Base-by-base conservation (phyloP, 2,329 filamentous ascomycete species). In the Aspergillus quadrilineatus region DNA sequence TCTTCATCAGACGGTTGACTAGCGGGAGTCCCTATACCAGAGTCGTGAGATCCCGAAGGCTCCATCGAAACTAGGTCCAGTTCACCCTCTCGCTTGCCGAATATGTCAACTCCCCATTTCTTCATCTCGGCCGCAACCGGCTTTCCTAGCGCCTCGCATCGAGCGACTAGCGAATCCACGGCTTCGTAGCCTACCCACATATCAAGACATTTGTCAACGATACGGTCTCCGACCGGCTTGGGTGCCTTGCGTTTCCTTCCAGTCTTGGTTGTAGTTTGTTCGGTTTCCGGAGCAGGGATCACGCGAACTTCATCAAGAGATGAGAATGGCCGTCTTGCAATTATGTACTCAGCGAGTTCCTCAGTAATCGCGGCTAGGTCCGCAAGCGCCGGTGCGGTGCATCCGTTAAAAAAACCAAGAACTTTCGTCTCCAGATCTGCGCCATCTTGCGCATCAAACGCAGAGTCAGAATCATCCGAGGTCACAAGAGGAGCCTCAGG, bases 141-240 rank as follows among this genome's bases (percentile, higher is more conserved):
- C 58, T 86, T 85, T 1, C 89, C 90, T 41, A 93, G 80, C 2
- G 77, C 75, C 68, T 93, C 88, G 67, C 92, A 96, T 61, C 87
- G 81, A 17, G 83, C 79, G 14, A 96, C 90, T 7, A 97, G 82
- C 43, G 87, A 82, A 72, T 96, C 92, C 51, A 97, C 90, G 17
- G 90, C 90, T 61, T 89, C 83, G 64, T 94, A 92, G 0, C 89
- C 89, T 15, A 82, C 82, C 75, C 89, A 87, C 81, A 95, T 96
- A 26, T 89, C 84, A 34, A 83, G 69, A 48, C 85, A 86, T 50
- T 84, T 83, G 48, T 89, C 85, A 6, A 89, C 82, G 53, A 89
- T 80, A 65, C 82, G 85, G 53, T 88, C 84, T 1, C 88, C 88
- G 60, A 89, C 80, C 0, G 83, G 77, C 59, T 80, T 80, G 36